These are phyloP conservation scores for Aethionema arabicum DNA, from an alignment of 345 rosid genomes.

Conservation along the genomic window DNA sequence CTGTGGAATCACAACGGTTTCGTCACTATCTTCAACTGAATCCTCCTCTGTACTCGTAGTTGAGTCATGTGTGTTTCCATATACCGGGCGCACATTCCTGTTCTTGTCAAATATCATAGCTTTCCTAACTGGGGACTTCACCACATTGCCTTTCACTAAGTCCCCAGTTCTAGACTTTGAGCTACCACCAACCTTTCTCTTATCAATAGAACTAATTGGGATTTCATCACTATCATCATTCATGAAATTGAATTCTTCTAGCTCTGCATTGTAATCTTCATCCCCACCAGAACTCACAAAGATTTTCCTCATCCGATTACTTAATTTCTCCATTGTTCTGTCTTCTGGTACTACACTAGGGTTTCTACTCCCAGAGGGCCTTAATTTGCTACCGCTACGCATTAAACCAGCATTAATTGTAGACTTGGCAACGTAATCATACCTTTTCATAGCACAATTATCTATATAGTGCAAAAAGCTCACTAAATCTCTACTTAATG, in stretches of 20 bases:
- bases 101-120: constrained; percentile 54
- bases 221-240: constrained; percentile 38
- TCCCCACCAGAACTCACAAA: constrained; percentile 43
- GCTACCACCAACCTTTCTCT: constrained; percentile 20
- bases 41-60: constrained; percentile 44
- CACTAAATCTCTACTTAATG: constrained; percentile 61
- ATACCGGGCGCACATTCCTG: constrained; percentile 47
- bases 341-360: constrained; percentile 36
- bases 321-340: constrained; percentile 44
- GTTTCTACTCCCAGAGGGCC: constrained; percentile 21
- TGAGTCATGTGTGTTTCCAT: constrained; percentile 33
- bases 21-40: constrained; percentile 27
- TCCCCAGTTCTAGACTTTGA: constrained; percentile 36
- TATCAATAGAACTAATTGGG: constrained; percentile 10
- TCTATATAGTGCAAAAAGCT: constrained; percentile 63
- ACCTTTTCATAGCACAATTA: constrained; percentile 46
- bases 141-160: constrained; percentile 31
- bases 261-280: constrained; percentile 54
- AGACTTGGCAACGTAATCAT: constrained; percentile 34
- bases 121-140: constrained; percentile 52
- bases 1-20: constrained; percentile 18
- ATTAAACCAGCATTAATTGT: constrained; percentile 38
- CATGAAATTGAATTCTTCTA: constrained; percentile 56
- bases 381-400: constrained; percentile 36
- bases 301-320: constrained; percentile 47